Base-by-base conservation (phyloP, 305 asterid genomes). In the Plantago coronopus region DNA sequence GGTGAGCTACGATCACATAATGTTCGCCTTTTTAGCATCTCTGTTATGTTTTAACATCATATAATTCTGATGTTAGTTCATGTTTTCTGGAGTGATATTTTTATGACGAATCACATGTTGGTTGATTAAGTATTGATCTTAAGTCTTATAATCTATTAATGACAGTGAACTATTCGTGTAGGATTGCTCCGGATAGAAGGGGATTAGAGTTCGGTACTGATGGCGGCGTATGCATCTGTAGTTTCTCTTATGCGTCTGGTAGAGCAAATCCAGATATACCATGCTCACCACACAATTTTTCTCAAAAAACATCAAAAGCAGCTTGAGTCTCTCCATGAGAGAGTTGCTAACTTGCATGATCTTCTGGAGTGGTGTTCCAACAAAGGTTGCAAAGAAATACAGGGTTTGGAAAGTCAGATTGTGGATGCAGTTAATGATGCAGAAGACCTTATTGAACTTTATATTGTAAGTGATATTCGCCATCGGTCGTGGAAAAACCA, bases 201-300 rank as follows among this genome's bases (percentile, higher is more conserved):
- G 25, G 14, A 17, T 17, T 18, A 17, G 34, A 18, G 18, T 27
- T 21, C 22, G 17, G 51, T n/a, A n/a, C n/a, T 20, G 37, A 59
- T 59, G 63, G 42, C 63, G 11, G 23, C 63, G 10, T 59, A 59
- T 59, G 63, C 63, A 16, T 27, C 31, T 20, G 6, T 59, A 42
- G 63, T 59, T 59, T 43, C 63, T 59, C 63, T 59, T 59, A n/a
- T 4, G 40, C 48, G 44, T 59, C 31, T 59, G 18, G 16, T 59
- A 22, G 63, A 44, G n/a, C 63, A 59, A 17, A 59, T 59, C 42
- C 42, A 59, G 22, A 16, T 59, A 53, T 44, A 59, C 37, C 51
- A 23, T 23, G 7, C 23, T 23, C 63, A 25, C 49, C 17, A 44
- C 27, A 37, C 63, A 18, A 1, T 1, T 44, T 59, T 59, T 14